Evolutionary conservation across 2,329 filamentous ascomycete species (phyloP).

Genomic region (Fusarium mangiferae): DNA sequence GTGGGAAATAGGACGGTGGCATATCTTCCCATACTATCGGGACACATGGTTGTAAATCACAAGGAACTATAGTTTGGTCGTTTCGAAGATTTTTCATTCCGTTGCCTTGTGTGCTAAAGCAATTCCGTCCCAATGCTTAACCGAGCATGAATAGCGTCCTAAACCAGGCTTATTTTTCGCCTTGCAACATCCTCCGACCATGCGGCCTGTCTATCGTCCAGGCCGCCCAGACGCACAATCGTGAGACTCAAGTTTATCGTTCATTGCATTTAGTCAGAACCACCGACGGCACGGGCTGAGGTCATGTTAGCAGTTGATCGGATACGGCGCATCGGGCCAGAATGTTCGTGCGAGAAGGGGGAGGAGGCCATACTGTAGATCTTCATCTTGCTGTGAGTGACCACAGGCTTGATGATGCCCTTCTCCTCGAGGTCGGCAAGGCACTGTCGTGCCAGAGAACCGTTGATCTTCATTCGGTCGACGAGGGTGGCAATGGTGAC

Average conservation of each 20-base stretch:
- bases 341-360: conserved; percentile 6
- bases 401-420: conserved; percentile 98
- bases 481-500: conserved; percentile 98
- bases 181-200: conserved; percentile 49
- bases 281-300: conserved; percentile 70
- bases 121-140: conserved; percentile 53
- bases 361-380: conserved; percentile 83
- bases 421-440: conserved; percentile 95
- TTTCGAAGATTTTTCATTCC: conserved; percentile 52
- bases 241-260: conserved; percentile 50
- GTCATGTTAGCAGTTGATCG: conserved; percentile 44
- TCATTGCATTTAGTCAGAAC: conserved; percentile 54
- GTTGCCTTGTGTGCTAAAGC: conserved; percentile 52
- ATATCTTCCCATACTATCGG: neutral
- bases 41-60: conserved; percentile 1
- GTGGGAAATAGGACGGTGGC: neutral
- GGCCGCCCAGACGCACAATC: conserved; percentile 53
- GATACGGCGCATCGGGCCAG: neutral
- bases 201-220: conserved; percentile 50
- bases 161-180: conserved; percentile 48
- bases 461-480: conserved; percentile 99
- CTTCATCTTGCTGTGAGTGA: conserved; percentile 95
- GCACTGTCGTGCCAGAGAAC: conserved; percentile 90
- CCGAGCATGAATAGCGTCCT: conserved; percentile 55
- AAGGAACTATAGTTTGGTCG: conserved; percentile 32